Conservation (phyloP, 306 rosid genomes). For the Lablab purpureus region DNA sequence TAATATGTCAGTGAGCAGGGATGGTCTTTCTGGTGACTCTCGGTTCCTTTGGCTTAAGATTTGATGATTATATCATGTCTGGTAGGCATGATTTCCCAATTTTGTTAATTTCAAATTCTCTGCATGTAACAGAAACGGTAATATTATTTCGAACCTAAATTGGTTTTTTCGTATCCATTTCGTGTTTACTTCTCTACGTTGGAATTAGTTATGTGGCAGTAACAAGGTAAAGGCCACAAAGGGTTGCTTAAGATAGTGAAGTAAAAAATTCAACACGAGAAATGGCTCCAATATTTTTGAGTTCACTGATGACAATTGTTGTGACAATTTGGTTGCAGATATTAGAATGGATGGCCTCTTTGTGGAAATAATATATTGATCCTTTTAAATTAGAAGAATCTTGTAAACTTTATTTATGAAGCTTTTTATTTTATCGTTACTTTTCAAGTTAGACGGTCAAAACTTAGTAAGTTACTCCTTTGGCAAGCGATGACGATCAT, state of each 20-base stretch:
- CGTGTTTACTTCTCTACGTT: too few species aligned
- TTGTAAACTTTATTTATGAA: not conserved
- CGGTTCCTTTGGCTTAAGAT: not conserved
- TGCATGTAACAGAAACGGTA: not conserved
- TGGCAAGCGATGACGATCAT: not conserved
- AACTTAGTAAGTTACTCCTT: not conserved
- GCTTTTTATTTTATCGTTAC: not conserved
- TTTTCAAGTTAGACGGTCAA: not conserved
- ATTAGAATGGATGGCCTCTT: not conserved
- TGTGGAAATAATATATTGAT: not conserved
- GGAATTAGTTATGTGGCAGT: too few species aligned
- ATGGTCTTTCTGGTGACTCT: slow-evolving; percentile 11
- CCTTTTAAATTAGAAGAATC: not conserved
- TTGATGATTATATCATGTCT: not conserved
- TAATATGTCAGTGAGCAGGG: slow-evolving; percentile 49
- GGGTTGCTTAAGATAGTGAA: too few species aligned
- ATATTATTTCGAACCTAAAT: not conserved
- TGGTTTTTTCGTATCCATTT: too few species aligned
- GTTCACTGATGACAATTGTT: not conserved
- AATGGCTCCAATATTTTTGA: not conserved
- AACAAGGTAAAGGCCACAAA: too few species aligned
- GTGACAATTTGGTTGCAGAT: not conserved
- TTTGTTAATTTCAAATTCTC: slow-evolving; percentile 11
- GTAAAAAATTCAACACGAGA: not conserved
- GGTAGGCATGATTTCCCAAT: slow-evolving; percentile 11